Base-by-base conservation (phyloP, 2,329 filamentous ascomycete genomes). In the Pezicula rhizophila region DNA sequence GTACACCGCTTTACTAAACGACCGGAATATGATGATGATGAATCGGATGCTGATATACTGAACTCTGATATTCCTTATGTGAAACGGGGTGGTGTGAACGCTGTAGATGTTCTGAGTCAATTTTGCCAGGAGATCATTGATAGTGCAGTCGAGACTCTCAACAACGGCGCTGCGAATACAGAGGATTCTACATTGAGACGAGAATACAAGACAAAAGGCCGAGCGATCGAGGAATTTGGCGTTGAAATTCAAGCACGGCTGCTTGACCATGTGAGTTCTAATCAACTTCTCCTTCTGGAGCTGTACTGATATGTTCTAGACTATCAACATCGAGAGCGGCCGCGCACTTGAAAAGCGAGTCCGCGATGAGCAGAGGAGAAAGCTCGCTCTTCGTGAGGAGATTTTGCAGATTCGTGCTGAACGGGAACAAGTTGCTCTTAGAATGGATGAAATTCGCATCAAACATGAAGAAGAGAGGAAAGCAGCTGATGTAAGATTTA, bases 361-460 rank as follows among this genome's bases (percentile, higher is more conserved):
- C 42, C 73, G 75, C 12, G 70, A 77, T 8, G 74, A 76, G 8
- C 77, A 82, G 49, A 78, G 72, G 52, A 75, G 80, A 57, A 83
- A 69, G 60, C 62, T 82, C 3, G 61, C 67, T 0, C 64, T 85
- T 15, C 74, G 82, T 40, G 75, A 80, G 11, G 78, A 82, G 28
- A 79, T 85, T n/a, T 60, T 84, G 25, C 71, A 72, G 1, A 70
- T 84, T 49, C 74, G 78, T 41, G 69, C 71, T 18, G 80, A 85
- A 65, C 70, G 79, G 46, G 79, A 84, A 57, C 75, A 84, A 54
- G 75, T 85, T 7, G 79, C 76, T 5, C 64, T 85, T 15, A 75
- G 74, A 38, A 83, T 82, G 72, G 82, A 85, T 53, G 78, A 78
- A 7, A 69, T 84, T n/a, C 71, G 82, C 40, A 73, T 74, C 33